Conservation (phyloP, 1,284 basidiomycete species). For the Cutaneotrichosporon mucoides region DNA sequence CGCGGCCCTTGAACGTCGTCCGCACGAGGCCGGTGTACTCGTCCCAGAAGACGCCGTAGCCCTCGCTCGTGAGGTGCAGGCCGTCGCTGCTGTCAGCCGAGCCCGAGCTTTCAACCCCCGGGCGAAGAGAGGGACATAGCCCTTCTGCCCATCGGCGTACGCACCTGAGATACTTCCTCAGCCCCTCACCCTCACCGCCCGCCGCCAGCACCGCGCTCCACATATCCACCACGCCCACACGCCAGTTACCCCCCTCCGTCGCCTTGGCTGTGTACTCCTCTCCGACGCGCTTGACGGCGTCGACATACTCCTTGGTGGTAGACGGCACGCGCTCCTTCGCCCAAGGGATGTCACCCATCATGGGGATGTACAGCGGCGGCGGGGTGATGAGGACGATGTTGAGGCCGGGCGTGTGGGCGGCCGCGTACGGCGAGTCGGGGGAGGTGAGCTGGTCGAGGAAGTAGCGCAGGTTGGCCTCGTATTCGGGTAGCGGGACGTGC, state of each 20-base stretch:
- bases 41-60: conserved; percentile 68
- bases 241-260: conserved; percentile 9
- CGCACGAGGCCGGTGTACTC: conserved; percentile 60
- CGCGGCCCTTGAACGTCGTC: conserved; percentile 50
- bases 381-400: conserved; percentile 72
- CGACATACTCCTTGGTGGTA: conserved; percentile 60
- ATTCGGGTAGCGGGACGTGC: conserved; percentile 23
- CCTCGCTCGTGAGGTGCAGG: conserved; percentile 66
- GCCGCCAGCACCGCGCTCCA: conserved; percentile 61
- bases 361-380: conserved; percentile 66
- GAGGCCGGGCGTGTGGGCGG: conserved; percentile 22
- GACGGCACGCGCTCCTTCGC: conserved; percentile 57
- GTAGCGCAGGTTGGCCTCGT: conserved; percentile 24
- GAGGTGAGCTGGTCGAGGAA: conserved; percentile 26
- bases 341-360: conserved; percentile 25
- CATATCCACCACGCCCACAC: conserved; percentile 62
- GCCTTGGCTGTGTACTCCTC: conserved; percentile 46
- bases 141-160: too few species aligned
- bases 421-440: conserved; percentile 15
- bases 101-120: too few species aligned
- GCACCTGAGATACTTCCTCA: conserved; percentile 31
- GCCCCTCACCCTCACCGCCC: conserved; percentile 55
- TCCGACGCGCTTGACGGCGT: conserved; percentile 63
- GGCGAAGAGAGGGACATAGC: too few species aligned
- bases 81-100: conserved; percentile 56